Percentiles rank a stretch among this genome's conserved stretches.
Evolutionary conservation across 441 rosid genomes (phyloP).

Genomic region (Pelargonium myrrhifolium): DNA sequence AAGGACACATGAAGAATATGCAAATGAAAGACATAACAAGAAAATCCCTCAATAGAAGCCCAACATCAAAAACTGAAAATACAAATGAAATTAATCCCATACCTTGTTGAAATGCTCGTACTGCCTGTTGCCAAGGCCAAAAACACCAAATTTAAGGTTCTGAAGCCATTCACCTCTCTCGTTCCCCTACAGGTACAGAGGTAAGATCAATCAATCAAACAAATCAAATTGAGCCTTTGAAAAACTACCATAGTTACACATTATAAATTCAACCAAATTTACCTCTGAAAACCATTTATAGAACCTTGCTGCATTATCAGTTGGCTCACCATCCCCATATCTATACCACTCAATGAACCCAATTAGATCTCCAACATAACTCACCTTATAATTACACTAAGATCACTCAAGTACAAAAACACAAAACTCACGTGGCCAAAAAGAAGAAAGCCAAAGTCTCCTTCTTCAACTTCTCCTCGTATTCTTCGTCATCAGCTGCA

Average conservation of each 20-base stretch:
- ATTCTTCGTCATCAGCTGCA: constrained; percentile 88
- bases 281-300: constrained; percentile 97
- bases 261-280: constrained; percentile 16
- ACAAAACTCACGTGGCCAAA: background rate
- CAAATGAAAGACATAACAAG: constrained; percentile 1
- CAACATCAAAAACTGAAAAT: background rate
- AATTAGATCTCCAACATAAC: background rate
- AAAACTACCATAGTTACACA: background rate
- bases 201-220: constrained; percentile 9
- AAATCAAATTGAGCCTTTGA: background rate
- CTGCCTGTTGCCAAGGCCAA: constrained; percentile 96
- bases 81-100: background rate
- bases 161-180: constrained; percentile 75
- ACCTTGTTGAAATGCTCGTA: constrained; percentile 98
- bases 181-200: constrained; percentile 38
- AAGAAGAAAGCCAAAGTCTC: constrained; percentile 74
- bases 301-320: constrained; percentile 97
- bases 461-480: constrained; percentile 76
- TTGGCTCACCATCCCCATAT: constrained; percentile 98
- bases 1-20: background rate
- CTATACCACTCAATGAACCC: constrained; percentile 31
- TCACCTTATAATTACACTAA: background rate
- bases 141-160: constrained; percentile 65
- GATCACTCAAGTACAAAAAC: background rate
- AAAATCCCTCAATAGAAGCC: background rate